Evolutionary conservation across 495 filamentous ascomycete species (phyloP), one percentile per base, ranked within the genome.

Genomic region (Parathielavia appendiculata): DNA sequence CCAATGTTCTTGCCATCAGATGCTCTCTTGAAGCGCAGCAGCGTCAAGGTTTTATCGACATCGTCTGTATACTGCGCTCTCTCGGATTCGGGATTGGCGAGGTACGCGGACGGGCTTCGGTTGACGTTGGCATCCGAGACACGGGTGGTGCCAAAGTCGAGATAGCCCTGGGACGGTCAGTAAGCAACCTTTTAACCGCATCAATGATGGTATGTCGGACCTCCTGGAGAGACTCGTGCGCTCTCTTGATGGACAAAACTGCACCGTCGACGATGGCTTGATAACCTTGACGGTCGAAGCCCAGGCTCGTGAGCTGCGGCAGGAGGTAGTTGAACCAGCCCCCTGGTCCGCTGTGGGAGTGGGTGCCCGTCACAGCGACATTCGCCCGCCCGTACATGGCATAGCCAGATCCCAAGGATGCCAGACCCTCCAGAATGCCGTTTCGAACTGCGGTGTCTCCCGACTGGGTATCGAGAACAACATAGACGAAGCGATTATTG

Each of bases 291-390:
- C 82, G 83, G 70, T 90, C 80, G 58, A 96, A 97, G 0, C 93
- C 93, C 45, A 84, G 75, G 57, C 86, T 91, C 0, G 93, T 96
- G 60, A 98, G 84, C 68, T 97, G 93, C 5, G 92, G 92, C 11
- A 98, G 79, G 16, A 98, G 81, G 69, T 98, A 98, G 65, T 98
- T 98, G 65, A 93, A 83, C 91, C 91, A 97, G 35, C 88, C 93
- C 0, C 90, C 93, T 17, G 92, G 91, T 0, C 90, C 92, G 35
- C 91, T 88, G 70, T 98, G 93, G 4, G 86, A 89, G 68, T 98
- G 93, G 0, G 93, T 97, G 26, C 92, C 93, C 1, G 88, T 92
- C 19, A 98, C 77, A 14, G 93, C 93, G 45, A 98, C 72, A 66
- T 97, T 98, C 53, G 81, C 77, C 60, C 85, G 81, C 26, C 81